Evolutionary conservation across 148 eudicot species (phyloP).

Genomic region (Silene latifolia): DNA sequence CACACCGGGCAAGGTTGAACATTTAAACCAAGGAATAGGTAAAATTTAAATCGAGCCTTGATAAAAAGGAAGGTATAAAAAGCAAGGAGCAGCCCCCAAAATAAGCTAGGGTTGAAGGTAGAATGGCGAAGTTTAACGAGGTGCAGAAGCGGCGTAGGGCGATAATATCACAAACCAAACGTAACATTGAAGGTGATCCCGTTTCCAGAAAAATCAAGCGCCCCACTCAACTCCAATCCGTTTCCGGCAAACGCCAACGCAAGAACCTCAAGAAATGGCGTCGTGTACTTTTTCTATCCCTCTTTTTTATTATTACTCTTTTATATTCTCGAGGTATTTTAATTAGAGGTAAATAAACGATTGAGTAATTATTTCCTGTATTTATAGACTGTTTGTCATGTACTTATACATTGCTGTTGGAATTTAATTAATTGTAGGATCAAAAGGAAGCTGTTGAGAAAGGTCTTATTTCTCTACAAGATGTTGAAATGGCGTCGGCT

Average conservation of each 20-base stretch:
- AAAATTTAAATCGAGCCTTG: too few species aligned
- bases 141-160: conserved; percentile 79
- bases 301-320: not conserved
- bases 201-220: conserved; percentile 52
- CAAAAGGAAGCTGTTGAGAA: conserved; percentile 74
- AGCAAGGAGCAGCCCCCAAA: too few species aligned
- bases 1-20: too few species aligned
- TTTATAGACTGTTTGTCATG: too few species aligned
- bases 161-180: conserved; percentile 40
- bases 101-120: conserved; percentile 23
- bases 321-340: not conserved
- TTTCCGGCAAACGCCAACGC: conserved; percentile 94
- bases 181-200: conserved; percentile 66
- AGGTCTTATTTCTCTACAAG: conserved; percentile 70
- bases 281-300: conserved; percentile 31
- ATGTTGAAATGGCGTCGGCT: conserved; percentile 77
- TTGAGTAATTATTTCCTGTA: too few species aligned
- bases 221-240: conserved; percentile 39
- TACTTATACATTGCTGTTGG: too few species aligned
- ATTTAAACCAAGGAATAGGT: too few species aligned
- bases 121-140: conserved; percentile 76
- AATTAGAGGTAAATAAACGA: not conserved
- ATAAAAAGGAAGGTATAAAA: not conserved
- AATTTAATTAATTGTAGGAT: conserved; percentile 38
- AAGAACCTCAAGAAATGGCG: conserved; percentile 93